Evolutionary conservation across 2,329 filamentous ascomycete genomes (phyloP).

Genomic region (Epichloe gansuensis): DNA sequence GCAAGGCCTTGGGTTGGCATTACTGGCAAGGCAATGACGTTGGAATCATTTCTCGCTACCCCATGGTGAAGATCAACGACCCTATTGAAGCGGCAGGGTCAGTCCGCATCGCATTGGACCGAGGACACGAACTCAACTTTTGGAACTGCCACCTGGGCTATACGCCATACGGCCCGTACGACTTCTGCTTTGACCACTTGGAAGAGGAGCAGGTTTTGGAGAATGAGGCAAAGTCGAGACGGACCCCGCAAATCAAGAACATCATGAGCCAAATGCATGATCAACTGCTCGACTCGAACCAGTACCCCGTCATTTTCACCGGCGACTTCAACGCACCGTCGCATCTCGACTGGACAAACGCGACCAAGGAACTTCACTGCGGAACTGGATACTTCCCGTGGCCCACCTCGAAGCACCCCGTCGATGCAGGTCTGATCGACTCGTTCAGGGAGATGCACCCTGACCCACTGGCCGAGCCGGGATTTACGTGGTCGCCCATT

Average conservation of each 20-base stretch:
- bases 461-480: conserved; percentile 20
- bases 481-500: conserved; percentile 29
- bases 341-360: conserved; percentile 28
- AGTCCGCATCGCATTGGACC: conserved; percentile 23
- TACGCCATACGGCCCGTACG: conserved; percentile 29
- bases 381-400: conserved; percentile 21
- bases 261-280: conserved; percentile 21
- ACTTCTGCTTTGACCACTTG: conserved; percentile 27
- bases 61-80: conserved; percentile 17
- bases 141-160: conserved; percentile 25
- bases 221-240: conserved; percentile 23
- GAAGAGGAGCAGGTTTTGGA: conserved; percentile 19
- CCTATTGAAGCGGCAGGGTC: conserved; percentile 17
- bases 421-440: conserved; percentile 25
- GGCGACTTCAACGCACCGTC: conserved; percentile 33
- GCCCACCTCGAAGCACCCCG: conserved; percentile 25
- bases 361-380: conserved; percentile 21
- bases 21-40: conserved; percentile 20
- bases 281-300: conserved; percentile 17
- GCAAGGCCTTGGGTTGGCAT: conserved; percentile 25
- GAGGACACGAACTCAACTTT: conserved; percentile 18
- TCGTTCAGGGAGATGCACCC: conserved; percentile 25
- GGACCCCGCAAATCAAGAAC: conserved; percentile 24
- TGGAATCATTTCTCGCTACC: conserved; percentile 25
- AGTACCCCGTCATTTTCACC: conserved; percentile 21